Evolutionary conservation across 1,284 basidiomycete species (phyloP).

Genomic region (Sanguinoderma infundibulare): DNA sequence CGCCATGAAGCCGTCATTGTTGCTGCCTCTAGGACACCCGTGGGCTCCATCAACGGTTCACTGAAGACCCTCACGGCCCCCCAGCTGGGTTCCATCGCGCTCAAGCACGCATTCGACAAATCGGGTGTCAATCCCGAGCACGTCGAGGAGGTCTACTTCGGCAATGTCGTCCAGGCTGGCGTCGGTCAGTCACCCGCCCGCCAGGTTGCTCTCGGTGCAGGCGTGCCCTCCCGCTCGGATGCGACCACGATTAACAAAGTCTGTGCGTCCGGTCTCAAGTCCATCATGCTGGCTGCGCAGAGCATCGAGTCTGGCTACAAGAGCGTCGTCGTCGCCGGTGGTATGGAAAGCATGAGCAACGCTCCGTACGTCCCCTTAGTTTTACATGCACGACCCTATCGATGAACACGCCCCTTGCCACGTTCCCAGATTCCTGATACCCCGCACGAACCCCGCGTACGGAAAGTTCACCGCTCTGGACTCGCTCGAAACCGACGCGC

Average conservation of each 20-base stretch:
- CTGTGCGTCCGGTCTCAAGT: slow-evolving; percentile 95
- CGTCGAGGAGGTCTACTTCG: slow-evolving; percentile 96
- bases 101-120: slow-evolving; percentile 88
- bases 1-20: slow-evolving; percentile 91
- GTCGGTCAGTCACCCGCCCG: slow-evolving; percentile 95
- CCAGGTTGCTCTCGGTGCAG: slow-evolving; percentile 90
- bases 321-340: slow-evolving; percentile 89
- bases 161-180: slow-evolving; percentile 96
- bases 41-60: slow-evolving; percentile 90
- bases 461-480: slow-evolving; percentile 91
- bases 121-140: slow-evolving; percentile 81
- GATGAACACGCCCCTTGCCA: not conserved
- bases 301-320: slow-evolving; percentile 88
- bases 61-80: slow-evolving; percentile 91
- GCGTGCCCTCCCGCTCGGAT: slow-evolving; percentile 85
- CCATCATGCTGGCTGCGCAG: slow-evolving; percentile 93
- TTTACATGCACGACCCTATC: not conserved
- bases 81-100: slow-evolving; percentile 87
- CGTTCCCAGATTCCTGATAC: slow-evolving; percentile 81
- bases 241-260: slow-evolving; percentile 99
- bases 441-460: slow-evolving; percentile 86
- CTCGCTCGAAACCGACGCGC: slow-evolving; percentile 91
- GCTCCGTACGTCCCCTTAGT: slow-evolving; percentile 70
- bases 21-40: slow-evolving; percentile 92
- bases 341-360: slow-evolving; percentile 98